Percentiles rank a stretch among this genome's conserved stretches.
phyloP scores from a whole-genome alignment of 352 stramenopile species.

The Phytophthora sojae region DNA sequence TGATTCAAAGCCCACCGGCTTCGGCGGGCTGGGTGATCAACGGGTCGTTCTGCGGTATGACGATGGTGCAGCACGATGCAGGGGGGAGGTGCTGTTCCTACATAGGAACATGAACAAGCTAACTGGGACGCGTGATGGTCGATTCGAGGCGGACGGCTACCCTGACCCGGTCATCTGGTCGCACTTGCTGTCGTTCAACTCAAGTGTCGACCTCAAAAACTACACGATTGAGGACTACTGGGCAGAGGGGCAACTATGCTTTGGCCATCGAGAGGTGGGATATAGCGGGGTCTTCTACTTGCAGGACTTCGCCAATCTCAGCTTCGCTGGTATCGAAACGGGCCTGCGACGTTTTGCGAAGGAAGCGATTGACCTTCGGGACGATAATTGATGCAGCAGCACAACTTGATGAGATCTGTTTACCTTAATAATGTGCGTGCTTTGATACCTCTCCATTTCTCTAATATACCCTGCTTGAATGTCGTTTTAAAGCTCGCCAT shows the following conservation, averaged over 20 bases:
- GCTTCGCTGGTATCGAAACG: constrained; percentile 12
- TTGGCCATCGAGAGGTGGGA: constrained; percentile 33
- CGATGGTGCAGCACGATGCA: not conserved
- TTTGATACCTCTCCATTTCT: not conserved
- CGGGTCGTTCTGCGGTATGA: not conserved
- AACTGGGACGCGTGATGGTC: not conserved
- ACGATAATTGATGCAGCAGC: too few species aligned
- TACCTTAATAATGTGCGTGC: not conserved
- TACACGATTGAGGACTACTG: constrained; percentile 60
- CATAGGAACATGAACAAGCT: not conserved
- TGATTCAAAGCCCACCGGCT: not conserved
- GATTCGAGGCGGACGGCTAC: constrained; percentile 14
- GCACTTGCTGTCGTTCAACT: constrained; percentile 62
- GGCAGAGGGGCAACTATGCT: constrained; percentile 51
- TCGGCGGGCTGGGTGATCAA: not conserved
- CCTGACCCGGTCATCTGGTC: constrained; percentile 59
- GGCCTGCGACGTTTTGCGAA: constrained; percentile 2
- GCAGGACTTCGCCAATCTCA: constrained; percentile 1
- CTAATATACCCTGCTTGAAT: not conserved
- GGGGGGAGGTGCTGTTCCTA: not conserved
- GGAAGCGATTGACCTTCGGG: not conserved
- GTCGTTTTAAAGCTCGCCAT: constrained; percentile 51
- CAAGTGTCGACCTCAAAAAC: not conserved
- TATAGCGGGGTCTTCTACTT: constrained; percentile 6
- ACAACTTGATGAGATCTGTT: too few species aligned